These are phyloP conservation scores for Graphiopsis chlorocephala DNA, from an alignment of 2,329 filamentous ascomycete genomes.

Conservation along the genomic window DNA sequence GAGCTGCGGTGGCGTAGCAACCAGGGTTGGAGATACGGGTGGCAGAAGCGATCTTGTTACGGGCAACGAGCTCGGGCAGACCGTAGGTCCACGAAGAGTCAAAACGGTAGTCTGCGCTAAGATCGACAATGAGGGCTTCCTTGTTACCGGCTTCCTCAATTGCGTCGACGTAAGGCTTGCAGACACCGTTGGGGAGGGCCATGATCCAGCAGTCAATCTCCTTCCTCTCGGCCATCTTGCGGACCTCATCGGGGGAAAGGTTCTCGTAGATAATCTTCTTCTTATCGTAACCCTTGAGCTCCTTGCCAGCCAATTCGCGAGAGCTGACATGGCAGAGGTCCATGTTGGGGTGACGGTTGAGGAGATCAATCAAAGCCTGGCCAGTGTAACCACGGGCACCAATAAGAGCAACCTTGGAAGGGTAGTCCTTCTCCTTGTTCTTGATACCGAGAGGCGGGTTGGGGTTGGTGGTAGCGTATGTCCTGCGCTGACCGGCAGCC, in stretches of 20 bases:
- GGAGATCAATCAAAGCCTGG: conserved; percentile 79
- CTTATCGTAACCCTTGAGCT: conserved; percentile 87
- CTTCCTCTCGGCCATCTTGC: conserved; percentile 76
- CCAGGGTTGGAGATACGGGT: conserved; percentile 88
- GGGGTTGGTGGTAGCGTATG: conserved; percentile 70
- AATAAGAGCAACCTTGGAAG: conserved; percentile 80
- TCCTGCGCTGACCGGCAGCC: conserved; percentile 22
- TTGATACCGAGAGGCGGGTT: conserved; percentile 87
- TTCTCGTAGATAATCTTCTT: conserved; percentile 90
- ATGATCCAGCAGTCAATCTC: conserved; percentile 96
- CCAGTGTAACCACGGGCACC: conserved; percentile 93
- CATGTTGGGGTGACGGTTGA: conserved; percentile 85
- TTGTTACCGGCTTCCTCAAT: conserved; percentile 67
- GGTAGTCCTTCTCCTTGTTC: conserved; percentile 77
- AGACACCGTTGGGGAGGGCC: conserved; percentile 93
- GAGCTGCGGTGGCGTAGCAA: conserved; percentile 91
- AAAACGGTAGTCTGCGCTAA: conserved; percentile 96
- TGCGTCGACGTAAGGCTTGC: conserved; percentile 89
- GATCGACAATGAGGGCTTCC: conserved; percentile 77
- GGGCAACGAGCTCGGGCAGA: conserved; percentile 78
- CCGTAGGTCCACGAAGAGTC: conserved; percentile 83
- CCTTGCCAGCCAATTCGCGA: conserved; percentile 82
- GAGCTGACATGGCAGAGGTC: conserved; percentile 90
- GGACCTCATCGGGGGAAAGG: conserved; percentile 79
- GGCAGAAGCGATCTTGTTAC: conserved; percentile 71